phyloP scores from a whole-genome alignment of 495 filamentous ascomycete species.

The Aspergillus leporis region DNA sequence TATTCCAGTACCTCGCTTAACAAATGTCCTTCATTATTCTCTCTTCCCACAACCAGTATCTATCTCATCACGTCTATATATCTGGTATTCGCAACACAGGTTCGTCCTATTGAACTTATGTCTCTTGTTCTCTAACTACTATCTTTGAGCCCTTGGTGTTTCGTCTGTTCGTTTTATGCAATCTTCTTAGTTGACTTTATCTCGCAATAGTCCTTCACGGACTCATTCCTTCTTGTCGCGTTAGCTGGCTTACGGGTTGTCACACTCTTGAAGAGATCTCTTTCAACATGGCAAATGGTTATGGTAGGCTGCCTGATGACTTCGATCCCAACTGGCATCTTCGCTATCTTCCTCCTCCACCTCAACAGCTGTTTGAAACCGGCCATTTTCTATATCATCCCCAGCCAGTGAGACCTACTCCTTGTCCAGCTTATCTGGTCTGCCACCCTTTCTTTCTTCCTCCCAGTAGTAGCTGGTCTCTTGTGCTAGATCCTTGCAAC shows the following conservation, averaged over 20 bases:
- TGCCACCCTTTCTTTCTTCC: background rate
- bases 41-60: background rate
- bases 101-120: no score
- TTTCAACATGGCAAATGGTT: background rate
- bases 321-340: background rate
- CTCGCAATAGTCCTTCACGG: no score
- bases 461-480: background rate
- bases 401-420: background rate
- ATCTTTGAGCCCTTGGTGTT: no score
- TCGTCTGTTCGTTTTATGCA: no score
- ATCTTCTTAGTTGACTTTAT: no score
- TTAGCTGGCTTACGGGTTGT: background rate
- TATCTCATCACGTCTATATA: background rate
- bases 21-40: background rate
- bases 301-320: background rate
- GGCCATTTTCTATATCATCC: background rate
- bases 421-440: background rate
- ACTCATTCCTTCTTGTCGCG: background rate
- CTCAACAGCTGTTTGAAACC: background rate
- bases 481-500: background rate
- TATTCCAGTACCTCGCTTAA: background rate
- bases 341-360: slow-evolving; percentile 1
- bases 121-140: no score
- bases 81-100: background rate
- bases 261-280: background rate